A percentile compares a stretch with the other conserved stretches of the same genome.
These are phyloP conservation scores for Aspergillus sp. DNA, from an alignment of 2,329 filamentous ascomycete species.

Conservation along the genomic window DNA sequence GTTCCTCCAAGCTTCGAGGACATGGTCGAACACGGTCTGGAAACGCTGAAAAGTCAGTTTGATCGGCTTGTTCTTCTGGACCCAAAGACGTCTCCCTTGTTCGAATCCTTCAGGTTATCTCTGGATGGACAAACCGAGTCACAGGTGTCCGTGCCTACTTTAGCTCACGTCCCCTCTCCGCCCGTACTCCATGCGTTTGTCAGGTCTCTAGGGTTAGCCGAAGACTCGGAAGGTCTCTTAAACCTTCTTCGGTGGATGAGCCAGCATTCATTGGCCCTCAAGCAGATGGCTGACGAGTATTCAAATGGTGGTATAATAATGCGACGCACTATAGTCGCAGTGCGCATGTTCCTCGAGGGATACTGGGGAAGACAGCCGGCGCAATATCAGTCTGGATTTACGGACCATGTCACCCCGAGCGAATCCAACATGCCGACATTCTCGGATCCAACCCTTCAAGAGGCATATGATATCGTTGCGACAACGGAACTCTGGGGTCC, in stretches of 20 bases:
- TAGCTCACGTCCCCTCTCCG: slow-evolving; percentile 39
- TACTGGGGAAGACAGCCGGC: slow-evolving; percentile 21
- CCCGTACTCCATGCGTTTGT: slow-evolving; percentile 44
- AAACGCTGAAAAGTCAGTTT: slow-evolving; percentile 36
- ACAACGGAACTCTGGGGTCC: slow-evolving; percentile 35
- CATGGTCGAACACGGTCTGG: slow-evolving; percentile 32
- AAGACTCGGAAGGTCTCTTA: slow-evolving; percentile 42
- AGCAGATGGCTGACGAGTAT: slow-evolving; percentile 34
- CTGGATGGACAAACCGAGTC: slow-evolving; percentile 11
- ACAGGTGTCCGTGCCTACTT: slow-evolving; percentile 26
- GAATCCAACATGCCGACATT: slow-evolving; percentile 17
- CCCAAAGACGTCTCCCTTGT: slow-evolving; percentile 21
- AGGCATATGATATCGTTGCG: slow-evolving; percentile 40
- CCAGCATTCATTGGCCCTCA: slow-evolving; percentile 31
- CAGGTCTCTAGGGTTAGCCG: slow-evolving; percentile 40
- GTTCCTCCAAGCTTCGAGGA: slow-evolving; percentile 23
- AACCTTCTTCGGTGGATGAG: slow-evolving; percentile 46
- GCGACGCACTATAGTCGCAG: slow-evolving; percentile 41
- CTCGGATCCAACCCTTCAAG: slow-evolving; percentile 30
- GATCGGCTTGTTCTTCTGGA: slow-evolving; percentile 35
- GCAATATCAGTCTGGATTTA: neutral
- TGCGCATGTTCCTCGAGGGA: slow-evolving; percentile 42
- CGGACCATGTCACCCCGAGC: neutral
- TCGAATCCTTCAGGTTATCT: slow-evolving; percentile 20
- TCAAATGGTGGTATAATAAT: slow-evolving; percentile 39